Conservation (phyloP, 139 green algal genomes). For the Astrephomene gubernaculifera region DNA sequence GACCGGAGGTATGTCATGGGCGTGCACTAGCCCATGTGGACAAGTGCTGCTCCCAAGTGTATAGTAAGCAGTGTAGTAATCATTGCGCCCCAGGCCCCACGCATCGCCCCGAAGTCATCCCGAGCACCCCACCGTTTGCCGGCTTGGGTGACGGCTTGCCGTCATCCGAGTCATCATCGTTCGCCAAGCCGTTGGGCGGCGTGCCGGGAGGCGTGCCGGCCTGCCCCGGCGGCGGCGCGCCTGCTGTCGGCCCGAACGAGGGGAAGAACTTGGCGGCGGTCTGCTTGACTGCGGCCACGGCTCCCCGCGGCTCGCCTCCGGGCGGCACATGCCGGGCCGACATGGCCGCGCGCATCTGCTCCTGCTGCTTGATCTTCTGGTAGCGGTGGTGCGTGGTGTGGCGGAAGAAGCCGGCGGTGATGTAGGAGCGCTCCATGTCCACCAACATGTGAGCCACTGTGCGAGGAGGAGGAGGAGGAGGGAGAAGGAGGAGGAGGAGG, state of each 20-base stretch:
- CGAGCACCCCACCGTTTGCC: background rate
- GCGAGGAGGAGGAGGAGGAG: background rate
- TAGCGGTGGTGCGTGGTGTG: slow-evolving; percentile 72
- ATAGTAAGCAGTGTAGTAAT: too few species aligned
- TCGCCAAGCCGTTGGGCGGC: background rate
- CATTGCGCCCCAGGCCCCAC: too few species aligned
- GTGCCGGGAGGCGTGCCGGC: background rate
- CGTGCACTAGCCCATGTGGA: too few species aligned
- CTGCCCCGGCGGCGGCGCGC: background rate
- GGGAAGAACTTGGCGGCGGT: slow-evolving; percentile 40
- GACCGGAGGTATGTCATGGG: too few species aligned
- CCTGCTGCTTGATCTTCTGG: slow-evolving; percentile 57
- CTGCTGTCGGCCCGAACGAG: slow-evolving; percentile 14
- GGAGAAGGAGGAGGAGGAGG: too few species aligned
- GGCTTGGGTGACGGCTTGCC: slow-evolving; percentile 26
- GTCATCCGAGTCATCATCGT: slow-evolving; percentile 43
- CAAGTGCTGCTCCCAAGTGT: too few species aligned
- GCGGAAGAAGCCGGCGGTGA: slow-evolving; percentile 90
- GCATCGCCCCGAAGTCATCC: too few species aligned
- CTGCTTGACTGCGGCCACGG: background rate
- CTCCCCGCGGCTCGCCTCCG: background rate
- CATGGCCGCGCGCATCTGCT: slow-evolving; percentile 50
- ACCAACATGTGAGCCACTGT: slow-evolving; percentile 88
- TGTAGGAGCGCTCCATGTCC: slow-evolving; percentile 91
- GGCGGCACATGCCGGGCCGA: background rate